Conservation (phyloP, 1,139 yeast genomes). For the Saccharomycopsis phalli region DNA sequence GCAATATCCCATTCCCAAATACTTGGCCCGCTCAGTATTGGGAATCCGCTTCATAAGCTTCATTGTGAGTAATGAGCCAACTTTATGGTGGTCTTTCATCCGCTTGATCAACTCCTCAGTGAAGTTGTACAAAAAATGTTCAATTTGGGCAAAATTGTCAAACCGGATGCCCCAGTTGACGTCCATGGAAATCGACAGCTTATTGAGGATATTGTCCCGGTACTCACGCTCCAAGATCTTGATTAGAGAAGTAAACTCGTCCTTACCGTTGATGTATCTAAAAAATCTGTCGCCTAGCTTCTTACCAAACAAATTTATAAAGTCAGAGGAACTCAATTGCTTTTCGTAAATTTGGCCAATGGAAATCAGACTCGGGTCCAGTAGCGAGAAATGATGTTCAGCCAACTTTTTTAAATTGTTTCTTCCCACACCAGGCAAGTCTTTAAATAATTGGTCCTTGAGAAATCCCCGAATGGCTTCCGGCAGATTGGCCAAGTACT, state of each 20-base stretch:
- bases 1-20: slow-evolving; percentile 77
- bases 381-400: slow-evolving; percentile 21
- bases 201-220: slow-evolving; percentile 38
- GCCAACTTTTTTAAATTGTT: slow-evolving; percentile 41
- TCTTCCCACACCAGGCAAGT: slow-evolving; percentile 82
- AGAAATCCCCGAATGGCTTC: slow-evolving; percentile 34
- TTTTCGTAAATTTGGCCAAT: slow-evolving; percentile 32
- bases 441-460: slow-evolving; percentile 37
- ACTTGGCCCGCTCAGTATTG: slow-evolving; percentile 67
- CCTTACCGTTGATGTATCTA: slow-evolving; percentile 59
- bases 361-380: slow-evolving; percentile 23
- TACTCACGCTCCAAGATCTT: slow-evolving; percentile 11
- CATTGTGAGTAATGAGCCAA: slow-evolving; percentile 52
- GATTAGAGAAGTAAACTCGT: slow-evolving; percentile 29
- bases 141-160: slow-evolving; percentile 49
- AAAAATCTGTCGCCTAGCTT: slow-evolving; percentile 61
- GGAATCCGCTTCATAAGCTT: slow-evolving; percentile 58
- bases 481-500: slow-evolving; percentile 26
- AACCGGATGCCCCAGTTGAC: slow-evolving; percentile 88
- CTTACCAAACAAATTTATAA: slow-evolving; percentile 49
- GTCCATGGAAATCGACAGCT: slow-evolving; percentile 81
- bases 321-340: slow-evolving; percentile 27
- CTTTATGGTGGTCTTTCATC: slow-evolving; percentile 37
- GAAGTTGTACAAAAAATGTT: slow-evolving; percentile 49
- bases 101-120: slow-evolving; percentile 52